Evolutionary conservation across 306 rosid species (phyloP).

Genomic region (Cicer judaicum): DNA sequence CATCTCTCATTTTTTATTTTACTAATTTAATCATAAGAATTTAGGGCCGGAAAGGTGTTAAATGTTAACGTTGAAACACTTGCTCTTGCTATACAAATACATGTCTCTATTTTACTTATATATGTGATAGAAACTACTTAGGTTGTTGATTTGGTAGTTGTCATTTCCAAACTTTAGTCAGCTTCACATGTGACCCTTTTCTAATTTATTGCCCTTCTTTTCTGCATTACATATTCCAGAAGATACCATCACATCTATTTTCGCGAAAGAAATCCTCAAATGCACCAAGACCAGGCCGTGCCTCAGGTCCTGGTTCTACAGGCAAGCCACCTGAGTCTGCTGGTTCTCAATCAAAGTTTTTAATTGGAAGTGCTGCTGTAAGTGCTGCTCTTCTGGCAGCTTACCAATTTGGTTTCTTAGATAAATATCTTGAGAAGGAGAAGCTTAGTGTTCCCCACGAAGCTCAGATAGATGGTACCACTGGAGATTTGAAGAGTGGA

Average conservation of each 20-base stretch:
- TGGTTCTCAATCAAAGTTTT: slow-evolving; percentile 53
- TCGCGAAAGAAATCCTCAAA: slow-evolving; percentile 67
- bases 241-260: slow-evolving; percentile 58
- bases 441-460: slow-evolving; percentile 46
- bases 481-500: slow-evolving; percentile 46
- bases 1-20: background rate
- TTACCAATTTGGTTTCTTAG: slow-evolving; percentile 73
- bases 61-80: slow-evolving; percentile 27
- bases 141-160: slow-evolving; percentile 26
- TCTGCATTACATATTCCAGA: slow-evolving; percentile 46
- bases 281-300: slow-evolving; percentile 48
- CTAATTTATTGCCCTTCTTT: slow-evolving; percentile 21
- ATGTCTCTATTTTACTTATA: slow-evolving; percentile 17
- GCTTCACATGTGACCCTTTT: slow-evolving; percentile 21
- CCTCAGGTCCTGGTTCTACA: slow-evolving; percentile 54
- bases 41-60: slow-evolving; percentile 31
- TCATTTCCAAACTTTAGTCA: slow-evolving; percentile 13
- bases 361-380: slow-evolving; percentile 69
- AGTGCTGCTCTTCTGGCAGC: slow-evolving; percentile 75
- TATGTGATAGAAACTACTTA: slow-evolving; percentile 18
- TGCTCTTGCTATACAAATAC: slow-evolving; percentile 29
- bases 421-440: slow-evolving; percentile 60
- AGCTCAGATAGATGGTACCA: slow-evolving; percentile 44
- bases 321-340: slow-evolving; percentile 58
- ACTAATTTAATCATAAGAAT: slow-evolving; percentile 4